These are phyloP conservation scores for Camellia japonica DNA, from an alignment of 148 eudicot species.

Conservation along the genomic window DNA sequence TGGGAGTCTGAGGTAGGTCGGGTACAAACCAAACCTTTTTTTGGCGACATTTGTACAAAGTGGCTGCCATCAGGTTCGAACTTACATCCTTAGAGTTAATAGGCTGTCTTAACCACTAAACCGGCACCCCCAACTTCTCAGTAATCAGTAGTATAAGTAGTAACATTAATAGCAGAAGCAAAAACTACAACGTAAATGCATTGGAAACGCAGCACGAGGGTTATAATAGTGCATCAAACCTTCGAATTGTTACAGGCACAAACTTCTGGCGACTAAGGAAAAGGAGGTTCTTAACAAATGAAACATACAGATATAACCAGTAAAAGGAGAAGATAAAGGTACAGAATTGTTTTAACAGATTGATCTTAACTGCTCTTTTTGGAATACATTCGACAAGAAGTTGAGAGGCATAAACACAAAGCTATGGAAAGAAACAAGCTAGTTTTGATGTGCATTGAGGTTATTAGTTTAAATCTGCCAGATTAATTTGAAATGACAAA, in stretches of 20 bases:
- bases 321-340: background rate
- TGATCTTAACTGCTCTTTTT: constrained; percentile 52
- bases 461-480: background rate
- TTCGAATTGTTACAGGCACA: background rate
- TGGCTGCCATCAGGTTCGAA: too few relatives aligned
- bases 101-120: too few relatives aligned
- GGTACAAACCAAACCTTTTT: too few relatives aligned
- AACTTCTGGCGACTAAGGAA: background rate
- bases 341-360: background rate
- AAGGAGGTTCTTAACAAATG: background rate
- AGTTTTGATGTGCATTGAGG: background rate
- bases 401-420: constrained; percentile 47
- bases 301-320: background rate
- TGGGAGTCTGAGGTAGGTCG: too few relatives aligned
- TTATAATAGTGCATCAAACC: background rate
- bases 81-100: too few relatives aligned
- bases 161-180: background rate
- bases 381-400: constrained; percentile 37
- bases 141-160: too few relatives aligned
- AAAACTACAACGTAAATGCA: background rate
- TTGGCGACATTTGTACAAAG: too few relatives aligned
- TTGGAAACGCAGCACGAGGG: background rate
- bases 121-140: too few relatives aligned
- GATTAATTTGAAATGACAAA: constrained; percentile 4
- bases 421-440: constrained; percentile 30